Evolutionary conservation across 169 alveolate genomes (phyloP), one percentile per base, ranked within the genome.

Genomic region (Plasmodium fragile): DNA sequence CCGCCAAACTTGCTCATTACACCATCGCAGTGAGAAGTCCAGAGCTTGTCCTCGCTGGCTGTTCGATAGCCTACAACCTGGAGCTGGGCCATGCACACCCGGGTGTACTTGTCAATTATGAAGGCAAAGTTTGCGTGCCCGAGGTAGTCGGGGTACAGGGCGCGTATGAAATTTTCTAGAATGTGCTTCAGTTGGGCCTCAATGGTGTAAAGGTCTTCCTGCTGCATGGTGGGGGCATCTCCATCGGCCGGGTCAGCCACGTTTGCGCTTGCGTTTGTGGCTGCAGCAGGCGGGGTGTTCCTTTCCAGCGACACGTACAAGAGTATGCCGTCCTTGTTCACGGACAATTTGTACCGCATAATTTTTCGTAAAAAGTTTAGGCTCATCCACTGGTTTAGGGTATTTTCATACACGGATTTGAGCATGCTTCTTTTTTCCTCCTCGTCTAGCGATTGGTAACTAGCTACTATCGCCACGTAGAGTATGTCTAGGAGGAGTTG

Each of bases 311-410:
- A 55, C 52, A 89, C 70, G 36, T 89, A 78, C 36, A 80, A 39
- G 34, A 89, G 49, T 41, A 89, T 89, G 34, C 82, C 53, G 49
- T 69, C 94, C 6, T 41, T 79, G 22, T 89, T 89, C 13, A 79
- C 11, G 73, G 82, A 65, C 81, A 89, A 25, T 32, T 79, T 80
- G 71, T 89, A 80, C 53, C 81, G 36, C 91, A 89, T 89, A 78
- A 89, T 79, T 80, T 89, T 89, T 65, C 81, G 43, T 28, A 89
- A 78, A 79, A 55, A 65, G 36, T 89, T 89, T 65, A 89, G 34
- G 79, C 73, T 45, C 82, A 80, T 59, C 94, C 94, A 89, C 22
- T 89, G 94, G 34, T 77, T 80, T 79, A 89, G 16, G 34, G 81
- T 65, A 59, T 89, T 78, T 59, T 89, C 91, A 34, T 89, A 89